Evolutionary conservation across 2,329 filamentous ascomycete genomes (phyloP).

Genomic region (Bipolaris cookei): DNA sequence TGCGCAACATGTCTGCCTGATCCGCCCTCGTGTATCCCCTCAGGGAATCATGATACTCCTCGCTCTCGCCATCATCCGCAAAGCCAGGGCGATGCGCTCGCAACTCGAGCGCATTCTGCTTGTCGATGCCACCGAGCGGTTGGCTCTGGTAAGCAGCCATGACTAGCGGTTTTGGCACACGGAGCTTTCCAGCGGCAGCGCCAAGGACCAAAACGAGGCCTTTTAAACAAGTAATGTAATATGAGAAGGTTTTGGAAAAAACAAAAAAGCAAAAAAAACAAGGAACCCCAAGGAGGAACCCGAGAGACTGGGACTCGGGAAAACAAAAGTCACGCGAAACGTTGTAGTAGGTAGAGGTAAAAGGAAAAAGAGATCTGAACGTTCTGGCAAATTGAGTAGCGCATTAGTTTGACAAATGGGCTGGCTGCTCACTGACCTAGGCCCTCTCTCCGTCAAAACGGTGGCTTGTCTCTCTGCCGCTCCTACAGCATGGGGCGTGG

Average conservation of each 20-base stretch:
- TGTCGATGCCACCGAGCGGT: conserved; percentile 17
- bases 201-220: conserved; percentile 12
- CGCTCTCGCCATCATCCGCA: conserved; percentile 30
- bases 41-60: conserved; percentile 37
- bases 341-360: neutral
- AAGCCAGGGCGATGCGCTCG: conserved; percentile 10
- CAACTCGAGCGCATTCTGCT: conserved; percentile 14
- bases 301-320: too few species aligned
- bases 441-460: too few species aligned
- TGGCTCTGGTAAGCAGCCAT: conserved; percentile 28
- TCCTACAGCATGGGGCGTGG: too few species aligned
- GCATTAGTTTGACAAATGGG: too few species aligned
- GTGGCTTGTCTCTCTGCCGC: too few species aligned
- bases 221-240: too few species aligned
- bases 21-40: conserved; percentile 39
- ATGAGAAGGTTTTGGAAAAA: neutral
- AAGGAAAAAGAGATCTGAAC: neutral
- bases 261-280: neutral
- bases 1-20: conserved; percentile 40
- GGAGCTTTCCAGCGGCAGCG: conserved; percentile 9
- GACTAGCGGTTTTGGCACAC: conserved; percentile 6
- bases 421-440: too few species aligned
- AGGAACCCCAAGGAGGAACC: neutral
- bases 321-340: too few species aligned
- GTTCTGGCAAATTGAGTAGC: too few species aligned